Conservation (phyloP, 345 rosid genomes). For the Eucalyptus cloeziana region DNA sequence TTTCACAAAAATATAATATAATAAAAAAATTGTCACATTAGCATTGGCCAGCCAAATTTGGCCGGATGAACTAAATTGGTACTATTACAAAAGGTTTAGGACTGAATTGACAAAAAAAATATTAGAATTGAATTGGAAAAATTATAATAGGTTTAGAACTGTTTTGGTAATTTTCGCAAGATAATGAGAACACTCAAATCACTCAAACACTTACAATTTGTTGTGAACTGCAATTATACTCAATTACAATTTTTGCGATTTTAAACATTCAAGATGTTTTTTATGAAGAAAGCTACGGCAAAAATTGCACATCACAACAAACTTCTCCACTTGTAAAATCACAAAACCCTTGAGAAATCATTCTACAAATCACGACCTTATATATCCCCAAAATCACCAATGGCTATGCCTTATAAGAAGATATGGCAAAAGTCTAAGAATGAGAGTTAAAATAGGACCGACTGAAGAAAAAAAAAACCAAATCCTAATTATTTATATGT, state of each 20-base stretch:
- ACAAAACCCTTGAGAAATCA: not conserved
- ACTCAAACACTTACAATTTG: not conserved
- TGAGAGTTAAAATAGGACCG: too few species aligned
- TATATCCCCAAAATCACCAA: not conserved
- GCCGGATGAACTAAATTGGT: fast-evolving
- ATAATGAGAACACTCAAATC: not conserved
- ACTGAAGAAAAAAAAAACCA: fast-evolving
- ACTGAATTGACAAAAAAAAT: too few species aligned
- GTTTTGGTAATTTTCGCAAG: not conserved
- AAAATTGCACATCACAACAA: not conserved
- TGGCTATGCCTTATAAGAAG: fast-evolving
- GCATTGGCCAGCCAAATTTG: too few species aligned
- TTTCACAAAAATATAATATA: too few species aligned
- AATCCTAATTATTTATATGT: not conserved
- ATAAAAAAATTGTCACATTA: too few species aligned
- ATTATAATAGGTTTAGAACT: too few species aligned
- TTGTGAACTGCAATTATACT: not conserved
- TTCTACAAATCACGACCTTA: not conserved
- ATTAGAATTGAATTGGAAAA: too few species aligned
- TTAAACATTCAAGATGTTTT: not conserved
- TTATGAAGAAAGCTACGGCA: not conserved
- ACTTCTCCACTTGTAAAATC: not conserved
- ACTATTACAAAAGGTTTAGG: too few species aligned
- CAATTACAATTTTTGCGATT: not conserved
- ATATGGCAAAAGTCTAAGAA: fast-evolving